Conservation (phyloP, 495 filamentous ascomycete species). For the Aspergillus ostianus region DNA sequence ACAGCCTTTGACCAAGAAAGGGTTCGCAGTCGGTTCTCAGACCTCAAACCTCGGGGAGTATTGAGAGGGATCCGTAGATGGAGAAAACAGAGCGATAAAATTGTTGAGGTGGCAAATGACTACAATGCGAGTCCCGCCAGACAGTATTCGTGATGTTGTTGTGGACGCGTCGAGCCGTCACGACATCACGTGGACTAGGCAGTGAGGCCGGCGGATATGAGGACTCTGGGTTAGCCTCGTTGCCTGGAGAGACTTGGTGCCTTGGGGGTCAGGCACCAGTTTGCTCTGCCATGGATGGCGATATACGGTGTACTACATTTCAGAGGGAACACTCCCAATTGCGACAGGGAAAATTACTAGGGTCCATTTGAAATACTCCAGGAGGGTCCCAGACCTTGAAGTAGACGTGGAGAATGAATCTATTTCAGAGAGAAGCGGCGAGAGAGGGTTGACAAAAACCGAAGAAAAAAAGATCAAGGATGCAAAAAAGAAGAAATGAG, state of each 20-base stretch:
- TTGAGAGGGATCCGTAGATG: too few species aligned
- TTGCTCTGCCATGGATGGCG: background rate
- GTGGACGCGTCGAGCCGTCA: constrained; percentile 41
- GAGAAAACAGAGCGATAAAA: background rate
- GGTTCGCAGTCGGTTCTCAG: background rate
- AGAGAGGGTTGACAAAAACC: too few species aligned
- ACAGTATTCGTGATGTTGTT: constrained; percentile 17
- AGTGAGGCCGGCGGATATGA: constrained; percentile 6
- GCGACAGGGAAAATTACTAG: too few species aligned
- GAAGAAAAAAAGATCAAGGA: constrained; percentile 2
- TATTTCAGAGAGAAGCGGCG: too few species aligned
- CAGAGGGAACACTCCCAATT: too few species aligned
- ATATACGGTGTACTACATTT: too few species aligned
- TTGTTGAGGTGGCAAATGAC: constrained; percentile 27
- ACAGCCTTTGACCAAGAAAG: background rate
- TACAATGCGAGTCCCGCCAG: constrained; percentile 6
- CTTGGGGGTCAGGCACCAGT: background rate
- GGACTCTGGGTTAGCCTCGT: constrained; percentile 1
- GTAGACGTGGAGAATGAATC: too few species aligned
- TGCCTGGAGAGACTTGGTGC: background rate
- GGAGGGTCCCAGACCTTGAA: background rate
- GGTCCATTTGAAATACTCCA: too few species aligned
- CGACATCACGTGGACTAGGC: constrained; percentile 43
- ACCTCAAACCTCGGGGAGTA: background rate
- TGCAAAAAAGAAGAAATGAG: constrained; percentile 20